Evolutionary conservation across 768 basidiomycete genomes (phyloP).

Genomic region (Daedaleopsis sinensis): DNA sequence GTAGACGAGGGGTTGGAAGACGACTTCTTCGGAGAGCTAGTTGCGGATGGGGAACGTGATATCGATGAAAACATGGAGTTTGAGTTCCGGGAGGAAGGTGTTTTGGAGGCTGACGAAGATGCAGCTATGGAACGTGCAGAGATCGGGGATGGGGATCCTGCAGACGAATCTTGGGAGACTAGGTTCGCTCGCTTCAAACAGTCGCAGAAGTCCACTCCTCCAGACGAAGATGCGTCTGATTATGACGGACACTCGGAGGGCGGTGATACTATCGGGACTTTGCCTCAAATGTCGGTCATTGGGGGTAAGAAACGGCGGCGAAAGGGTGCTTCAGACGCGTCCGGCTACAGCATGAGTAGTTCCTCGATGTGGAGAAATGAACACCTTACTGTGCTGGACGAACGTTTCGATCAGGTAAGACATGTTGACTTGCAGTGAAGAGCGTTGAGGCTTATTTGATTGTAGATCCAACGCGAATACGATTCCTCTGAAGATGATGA

Average conservation of each 20-base stretch:
- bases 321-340: constrained; percentile 80
- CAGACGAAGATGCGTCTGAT: constrained; percentile 39
- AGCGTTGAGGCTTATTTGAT: background rate
- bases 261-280: constrained; percentile 77
- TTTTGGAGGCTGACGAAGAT: constrained; percentile 31
- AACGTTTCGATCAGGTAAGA: constrained; percentile 89
- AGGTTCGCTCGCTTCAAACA: constrained; percentile 81
- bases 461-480: constrained; percentile 81
- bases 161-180: constrained; percentile 70
- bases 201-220: constrained; percentile 34
- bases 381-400: constrained; percentile 85
- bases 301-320: constrained; percentile 75
- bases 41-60: constrained; percentile 69
- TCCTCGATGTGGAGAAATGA: constrained; percentile 95
- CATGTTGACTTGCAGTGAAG: background rate
- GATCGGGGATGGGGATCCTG: constrained; percentile 31
- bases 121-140: constrained; percentile 25
- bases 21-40: constrained; percentile 74
- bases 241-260: constrained; percentile 63
- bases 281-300: constrained; percentile 78
- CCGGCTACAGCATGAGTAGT: constrained; percentile 97
- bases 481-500: constrained; percentile 55
- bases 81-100: constrained; percentile 63
- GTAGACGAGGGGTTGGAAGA: constrained; percentile 77
- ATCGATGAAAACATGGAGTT: constrained; percentile 65